Conservation (phyloP, 2,329 filamentous ascomycete genomes). For the Herpomyces periplanetae region DNA sequence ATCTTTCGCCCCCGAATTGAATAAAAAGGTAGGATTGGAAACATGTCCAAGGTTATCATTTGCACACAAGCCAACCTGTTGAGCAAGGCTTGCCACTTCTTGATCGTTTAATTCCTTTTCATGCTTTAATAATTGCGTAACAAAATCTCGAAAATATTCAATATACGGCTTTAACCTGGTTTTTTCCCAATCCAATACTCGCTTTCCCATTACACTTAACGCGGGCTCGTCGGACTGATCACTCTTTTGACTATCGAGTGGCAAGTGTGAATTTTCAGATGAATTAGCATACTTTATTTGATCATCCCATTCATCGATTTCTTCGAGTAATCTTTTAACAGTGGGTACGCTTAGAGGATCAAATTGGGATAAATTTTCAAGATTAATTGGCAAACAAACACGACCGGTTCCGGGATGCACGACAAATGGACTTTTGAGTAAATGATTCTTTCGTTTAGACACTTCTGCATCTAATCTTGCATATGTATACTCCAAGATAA, state of each 20-base stretch:
- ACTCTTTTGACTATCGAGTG: too few relatives aligned
- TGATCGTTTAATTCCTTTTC: too few relatives aligned
- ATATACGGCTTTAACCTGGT: slow-evolving; percentile 74
- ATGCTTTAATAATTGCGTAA: slow-evolving; percentile 36
- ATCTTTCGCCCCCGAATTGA: too few relatives aligned
- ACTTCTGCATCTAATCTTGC: slow-evolving; percentile 86
- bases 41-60: too few relatives aligned
- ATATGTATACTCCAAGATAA: slow-evolving; percentile 89
- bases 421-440: slow-evolving; percentile 86
- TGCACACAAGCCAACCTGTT: too few relatives aligned
- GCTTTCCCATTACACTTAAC: slow-evolving; percentile 8
- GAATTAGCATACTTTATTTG: too few relatives aligned
- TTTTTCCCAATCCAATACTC: slow-evolving; percentile 66
- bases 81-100: too few relatives aligned
- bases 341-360: slow-evolving; percentile 66
- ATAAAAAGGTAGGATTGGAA: too few relatives aligned
- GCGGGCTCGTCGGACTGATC: slow-evolving; percentile 6
- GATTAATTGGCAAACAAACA: slow-evolving; percentile 80
- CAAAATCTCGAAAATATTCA: slow-evolving; percentile 51
- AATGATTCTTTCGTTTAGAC: slow-evolving; percentile 85
- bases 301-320: slow-evolving; percentile 45
- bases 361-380: slow-evolving; percentile 29
- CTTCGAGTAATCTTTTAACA: slow-evolving; percentile 33
- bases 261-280: too few relatives aligned
- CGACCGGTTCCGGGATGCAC: slow-evolving; percentile 75